Percentiles rank a stretch among this genome's conserved stretches.
phyloP scores from a whole-genome alignment of 805 yeast species.

The Limtongia smithiae region DNA sequence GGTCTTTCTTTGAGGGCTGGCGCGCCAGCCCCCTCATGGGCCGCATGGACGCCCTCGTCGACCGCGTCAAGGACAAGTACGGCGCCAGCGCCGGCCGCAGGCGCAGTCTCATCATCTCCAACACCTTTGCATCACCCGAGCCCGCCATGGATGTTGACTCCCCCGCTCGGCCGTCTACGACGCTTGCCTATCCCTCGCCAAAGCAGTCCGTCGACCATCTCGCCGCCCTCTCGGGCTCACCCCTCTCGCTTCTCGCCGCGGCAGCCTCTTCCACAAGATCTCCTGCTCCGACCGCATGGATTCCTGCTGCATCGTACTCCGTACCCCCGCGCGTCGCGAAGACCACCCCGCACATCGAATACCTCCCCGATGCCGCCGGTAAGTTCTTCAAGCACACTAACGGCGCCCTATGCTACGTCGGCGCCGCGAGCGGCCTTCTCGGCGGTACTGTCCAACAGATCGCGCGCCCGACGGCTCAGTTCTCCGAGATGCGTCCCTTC shows the following conservation, averaged over 20 bases:
- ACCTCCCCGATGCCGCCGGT: constrained; percentile 3
- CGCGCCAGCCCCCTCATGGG: constrained; percentile 1
- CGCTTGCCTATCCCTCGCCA: too few relatives aligned
- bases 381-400: neutral
- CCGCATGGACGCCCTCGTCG: constrained; percentile 9
- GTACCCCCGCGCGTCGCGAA: neutral
- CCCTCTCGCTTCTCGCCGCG: constrained; percentile 8
- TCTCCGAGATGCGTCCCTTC: constrained; percentile 1
- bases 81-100: constrained; percentile 14
- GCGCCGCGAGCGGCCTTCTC: constrained; percentile 9
- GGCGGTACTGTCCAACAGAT: constrained; percentile 3
- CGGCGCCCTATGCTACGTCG: constrained; percentile 4
- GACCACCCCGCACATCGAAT: neutral
- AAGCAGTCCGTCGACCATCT: too few relatives aligned
- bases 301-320: too few relatives aligned
- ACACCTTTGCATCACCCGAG: too few relatives aligned
- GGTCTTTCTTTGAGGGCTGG: constrained; percentile 6
- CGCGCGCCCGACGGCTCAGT: neutral
- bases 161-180: too few relatives aligned
- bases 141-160: too few relatives aligned
- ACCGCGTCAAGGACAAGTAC: constrained; percentile 2
- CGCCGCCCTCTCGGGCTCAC: neutral
- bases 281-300: neutral
- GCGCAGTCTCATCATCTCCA: neutral
- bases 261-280: constrained; percentile 4